phyloP scores from a whole-genome alignment of 1,284 basidiomycete species.

The Leccinum pseudoinsigne region DNA sequence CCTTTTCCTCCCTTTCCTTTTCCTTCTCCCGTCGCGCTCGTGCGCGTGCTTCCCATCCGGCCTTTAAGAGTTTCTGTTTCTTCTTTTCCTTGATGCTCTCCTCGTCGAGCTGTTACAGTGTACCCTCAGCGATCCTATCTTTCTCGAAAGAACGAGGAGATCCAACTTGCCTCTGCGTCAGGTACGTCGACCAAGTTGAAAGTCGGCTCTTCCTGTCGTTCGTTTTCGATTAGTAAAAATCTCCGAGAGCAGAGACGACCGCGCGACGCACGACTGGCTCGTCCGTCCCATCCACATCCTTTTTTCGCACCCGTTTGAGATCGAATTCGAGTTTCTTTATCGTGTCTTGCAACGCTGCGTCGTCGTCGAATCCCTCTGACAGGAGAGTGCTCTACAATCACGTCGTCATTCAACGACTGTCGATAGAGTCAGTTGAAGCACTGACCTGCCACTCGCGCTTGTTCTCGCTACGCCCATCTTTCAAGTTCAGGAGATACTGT shows the following conservation, averaged over 20 bases:
- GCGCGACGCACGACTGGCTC: constrained; percentile 45
- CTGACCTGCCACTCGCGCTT: constrained; percentile 76
- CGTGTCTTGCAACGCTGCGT: constrained; percentile 62
- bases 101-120: constrained; percentile 73
- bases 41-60: constrained; percentile 91
- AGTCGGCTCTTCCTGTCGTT: constrained; percentile 70
- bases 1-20: constrained; percentile 75
- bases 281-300: constrained; percentile 67
- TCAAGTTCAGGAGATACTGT: constrained; percentile 66
- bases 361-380: constrained; percentile 78
- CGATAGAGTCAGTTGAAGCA: not conserved
- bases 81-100: constrained; percentile 95
- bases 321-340: constrained; percentile 78
- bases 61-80: constrained; percentile 91
- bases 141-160: not conserved
- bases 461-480: constrained; percentile 67
- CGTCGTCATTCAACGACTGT: not conserved
- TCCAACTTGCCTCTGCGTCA: constrained; percentile 70
- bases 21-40: constrained; percentile 89
- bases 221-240: not conserved
- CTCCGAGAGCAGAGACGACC: constrained; percentile 5
- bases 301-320: constrained; percentile 69
- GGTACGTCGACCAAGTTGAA: constrained; percentile 92
- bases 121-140: not conserved
- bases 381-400: constrained; percentile 53